Conservation (phyloP, 192 early-diverging fungal species). For the Funneliformis mosseae region DNA sequence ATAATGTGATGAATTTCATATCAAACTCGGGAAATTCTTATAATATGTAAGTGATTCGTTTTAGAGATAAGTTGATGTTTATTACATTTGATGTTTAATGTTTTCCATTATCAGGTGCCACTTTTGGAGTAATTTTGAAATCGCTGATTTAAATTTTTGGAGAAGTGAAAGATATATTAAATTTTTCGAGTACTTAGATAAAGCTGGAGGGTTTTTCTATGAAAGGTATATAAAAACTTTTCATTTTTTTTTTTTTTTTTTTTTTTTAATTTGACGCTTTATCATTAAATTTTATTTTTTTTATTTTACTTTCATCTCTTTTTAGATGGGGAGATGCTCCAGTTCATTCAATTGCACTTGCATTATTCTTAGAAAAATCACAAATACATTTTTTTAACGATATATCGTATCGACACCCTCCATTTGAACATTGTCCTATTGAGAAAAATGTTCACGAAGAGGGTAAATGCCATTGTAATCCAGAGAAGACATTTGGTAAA, state of each 20-base stretch:
- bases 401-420: conserved; percentile 69
- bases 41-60: conserved; percentile 2
- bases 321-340: conserved; percentile 75
- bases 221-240: conserved; percentile 55
- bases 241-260: not conserved
- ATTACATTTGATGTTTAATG: not conserved
- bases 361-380: conserved; percentile 60
- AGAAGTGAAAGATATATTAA: conserved; percentile 65
- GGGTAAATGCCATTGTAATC: conserved; percentile 54
- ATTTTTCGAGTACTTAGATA: conserved; percentile 70
- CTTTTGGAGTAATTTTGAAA: conserved; percentile 92
- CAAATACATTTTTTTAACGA: conserved; percentile 80
- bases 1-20: conserved; percentile 58
- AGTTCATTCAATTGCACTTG: conserved; percentile 71
- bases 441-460: conserved; percentile 45
- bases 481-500: conserved; percentile 57
- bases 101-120: conserved; percentile 47
- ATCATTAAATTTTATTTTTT: not conserved
- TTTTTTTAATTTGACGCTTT: too few relatives aligned
- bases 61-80: too few relatives aligned
- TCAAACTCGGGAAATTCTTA: conserved; percentile 44
- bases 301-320: not conserved
- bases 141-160: conserved; percentile 73
- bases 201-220: conserved; percentile 85
- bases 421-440: conserved; percentile 73